These are phyloP conservation scores for Volutella citrinella DNA, from an alignment of 2,329 filamentous ascomycete genomes.

Conservation along the genomic window DNA sequence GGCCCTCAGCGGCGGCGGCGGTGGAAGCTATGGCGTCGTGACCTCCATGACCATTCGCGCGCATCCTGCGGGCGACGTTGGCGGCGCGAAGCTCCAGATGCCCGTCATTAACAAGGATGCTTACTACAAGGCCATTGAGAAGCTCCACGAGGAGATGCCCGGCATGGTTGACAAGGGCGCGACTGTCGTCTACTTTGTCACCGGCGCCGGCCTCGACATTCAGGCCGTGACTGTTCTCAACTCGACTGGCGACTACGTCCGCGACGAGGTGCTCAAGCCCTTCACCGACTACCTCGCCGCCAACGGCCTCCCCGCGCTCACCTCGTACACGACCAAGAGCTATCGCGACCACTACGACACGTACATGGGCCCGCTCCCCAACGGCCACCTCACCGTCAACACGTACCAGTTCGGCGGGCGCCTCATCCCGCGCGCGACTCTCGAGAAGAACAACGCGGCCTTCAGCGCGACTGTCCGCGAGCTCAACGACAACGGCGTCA, in stretches of 20 bases:
- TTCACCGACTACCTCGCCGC: constrained; percentile 29
- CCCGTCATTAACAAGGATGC: constrained; percentile 8
- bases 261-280: constrained; percentile 37
- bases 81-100: constrained; percentile 27
- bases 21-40: constrained; percentile 57
- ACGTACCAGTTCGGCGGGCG: constrained; percentile 34
- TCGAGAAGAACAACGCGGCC: constrained; percentile 26
- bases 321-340: constrained; percentile 26
- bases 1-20: constrained; percentile 59
- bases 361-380: constrained; percentile 34
- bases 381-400: constrained; percentile 30
- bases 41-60: constrained; percentile 52
- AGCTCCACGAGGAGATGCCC: constrained; percentile 27
- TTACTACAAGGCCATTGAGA: constrained; percentile 16
- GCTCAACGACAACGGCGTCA: constrained; percentile 29
- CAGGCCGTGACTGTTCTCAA: constrained; percentile 44
- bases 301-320: constrained; percentile 23
- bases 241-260: constrained; percentile 36
- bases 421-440: constrained; percentile 30
- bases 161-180: constrained; percentile 45
- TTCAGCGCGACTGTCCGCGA: constrained; percentile 29
- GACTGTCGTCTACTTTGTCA: constrained; percentile 39
- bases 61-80: constrained; percentile 38
- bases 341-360: constrained; percentile 29
- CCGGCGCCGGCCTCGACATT: constrained; percentile 34